Base-by-base conservation (phyloP, 2,329 filamentous ascomycete genomes). In the Dothistroma septosporum region DNA sequence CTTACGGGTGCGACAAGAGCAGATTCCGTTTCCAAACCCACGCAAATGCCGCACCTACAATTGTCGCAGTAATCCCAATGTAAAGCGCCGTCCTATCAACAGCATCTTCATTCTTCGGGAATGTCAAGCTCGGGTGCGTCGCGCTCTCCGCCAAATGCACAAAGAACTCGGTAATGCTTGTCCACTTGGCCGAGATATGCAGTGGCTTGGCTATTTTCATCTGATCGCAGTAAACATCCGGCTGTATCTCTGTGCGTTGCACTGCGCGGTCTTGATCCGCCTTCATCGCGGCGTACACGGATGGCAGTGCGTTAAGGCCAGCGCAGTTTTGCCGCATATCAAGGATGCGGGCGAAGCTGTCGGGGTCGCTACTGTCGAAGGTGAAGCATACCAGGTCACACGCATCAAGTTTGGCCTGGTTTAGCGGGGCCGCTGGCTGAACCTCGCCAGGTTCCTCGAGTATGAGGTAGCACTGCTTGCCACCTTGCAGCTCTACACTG, bases 381-480 rank as follows among this genome's bases (percentile, higher is more conserved):
- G 91, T 88, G 76, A 96, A 97, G 76, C 93, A 96, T 50, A 99
- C 84, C 24, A 99, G 83, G 75, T 99, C 94, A 76, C 93, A 97
- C 6, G 92, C 87, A 70, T 96, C 91, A 14, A 99, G 82, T 76
- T 95, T 96, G 49, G 87, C 85, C 71, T 88, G 87, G 72, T 99
- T 99, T 59, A 97, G 94, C 2, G 99, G 80, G 58, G 97, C 92
- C 12, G 94, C 94, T 0, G 91, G 89, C 75, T 97, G 94, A n/a
- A 96, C 81, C 75, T 97, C 92, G 35, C 94, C 94, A 0, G 97
- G 87, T 76, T 99, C 94, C 71, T 96, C 91, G 24, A 97, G 82
- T 61, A 99, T 97, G 35, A 99, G 82, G 73, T 99, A 97, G 75
- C 92, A 96, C 76, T 99, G 94, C 74, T 96, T 96, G 55, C 94